phyloP scores from a whole-genome alignment of 108 stramenopile genomes.

The Cyclotella distinguenda region DNA sequence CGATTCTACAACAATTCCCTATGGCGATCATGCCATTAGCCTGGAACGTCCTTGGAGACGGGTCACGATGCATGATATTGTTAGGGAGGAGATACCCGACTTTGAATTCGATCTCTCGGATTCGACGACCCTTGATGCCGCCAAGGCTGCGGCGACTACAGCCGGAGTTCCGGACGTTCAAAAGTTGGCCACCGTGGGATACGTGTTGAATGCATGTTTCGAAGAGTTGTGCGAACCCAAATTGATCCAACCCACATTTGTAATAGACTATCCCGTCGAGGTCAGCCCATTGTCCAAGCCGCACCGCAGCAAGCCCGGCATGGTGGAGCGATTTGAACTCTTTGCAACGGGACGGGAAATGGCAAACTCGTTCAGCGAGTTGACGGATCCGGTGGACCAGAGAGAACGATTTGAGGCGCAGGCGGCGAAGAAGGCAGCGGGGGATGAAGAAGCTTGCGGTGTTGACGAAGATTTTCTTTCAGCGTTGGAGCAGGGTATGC shows the following conservation, averaged over 20 bases:
- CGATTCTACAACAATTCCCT: slow-evolving; percentile 69
- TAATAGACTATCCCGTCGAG: slow-evolving; percentile 97
- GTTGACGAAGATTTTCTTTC: slow-evolving; percentile 97
- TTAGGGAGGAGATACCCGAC: slow-evolving; percentile 86
- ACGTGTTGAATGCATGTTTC: slow-evolving; percentile 93
- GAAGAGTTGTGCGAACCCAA: slow-evolving; percentile 95
- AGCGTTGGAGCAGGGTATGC: slow-evolving; percentile 98
- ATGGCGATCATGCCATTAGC: slow-evolving; percentile 82
- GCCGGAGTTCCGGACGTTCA: slow-evolving; percentile 78
- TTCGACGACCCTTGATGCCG: slow-evolving; percentile 67
- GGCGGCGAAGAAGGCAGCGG: slow-evolving; percentile 89
- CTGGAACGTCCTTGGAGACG: slow-evolving; percentile 93
- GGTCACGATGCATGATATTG: slow-evolving; percentile 96
- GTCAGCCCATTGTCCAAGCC: slow-evolving; percentile 97
- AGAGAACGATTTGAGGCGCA: slow-evolving; percentile 94
- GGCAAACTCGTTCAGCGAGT: slow-evolving; percentile 96
- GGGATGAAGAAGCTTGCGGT: slow-evolving; percentile 96
- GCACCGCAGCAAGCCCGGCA: slow-evolving; percentile 87
- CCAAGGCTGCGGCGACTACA: slow-evolving; percentile 67
- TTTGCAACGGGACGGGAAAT: slow-evolving; percentile 95
- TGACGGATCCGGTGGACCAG: slow-evolving; percentile 98
- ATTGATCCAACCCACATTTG: slow-evolving; percentile 97
- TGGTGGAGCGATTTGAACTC: slow-evolving; percentile 97
- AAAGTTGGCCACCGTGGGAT: slow-evolving; percentile 71
- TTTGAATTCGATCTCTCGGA: slow-evolving; percentile 84